These are phyloP conservation scores for Pestalotiopsis sp. DNA, from an alignment of 2,329 filamentous ascomycete species.

Conservation along the genomic window DNA sequence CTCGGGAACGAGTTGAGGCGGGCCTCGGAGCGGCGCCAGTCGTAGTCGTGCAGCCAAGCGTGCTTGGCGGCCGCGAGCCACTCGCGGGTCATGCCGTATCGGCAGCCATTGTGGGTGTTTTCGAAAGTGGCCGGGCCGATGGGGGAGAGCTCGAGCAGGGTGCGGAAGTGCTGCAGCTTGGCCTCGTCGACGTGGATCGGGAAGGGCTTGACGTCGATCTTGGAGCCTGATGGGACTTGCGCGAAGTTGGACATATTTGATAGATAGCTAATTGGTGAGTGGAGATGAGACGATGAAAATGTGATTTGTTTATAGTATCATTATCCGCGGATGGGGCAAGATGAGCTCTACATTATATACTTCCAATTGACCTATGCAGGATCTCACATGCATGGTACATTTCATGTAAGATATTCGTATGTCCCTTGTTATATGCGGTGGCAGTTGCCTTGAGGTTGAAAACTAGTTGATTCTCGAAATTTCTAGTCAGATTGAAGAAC, in stretches of 20 bases:
- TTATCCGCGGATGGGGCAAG: not conserved
- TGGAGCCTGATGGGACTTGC: not conserved
- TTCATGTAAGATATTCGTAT: not conserved
- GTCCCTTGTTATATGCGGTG: not conserved
- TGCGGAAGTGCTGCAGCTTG: conserved; percentile 9
- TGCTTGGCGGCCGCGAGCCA: conserved; percentile 13
- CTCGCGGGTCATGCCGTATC: conserved; percentile 13
- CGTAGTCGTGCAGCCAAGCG: conserved; percentile 6
- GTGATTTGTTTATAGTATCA: not conserved
- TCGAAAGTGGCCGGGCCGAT: conserved; percentile 11
- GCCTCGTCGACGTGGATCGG: not conserved
- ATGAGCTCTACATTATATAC: not conserved
- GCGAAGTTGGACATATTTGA: not conserved
- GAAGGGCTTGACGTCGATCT: not conserved
- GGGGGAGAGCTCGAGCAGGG: conserved; percentile 13
- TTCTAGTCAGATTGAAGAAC: not conserved
- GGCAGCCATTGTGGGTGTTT: conserved; percentile 2
- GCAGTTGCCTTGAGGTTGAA: not conserved
- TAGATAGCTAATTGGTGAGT: not conserved
- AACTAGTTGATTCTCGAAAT: not conserved
- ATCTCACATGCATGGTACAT: not conserved
- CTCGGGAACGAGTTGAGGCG: conserved; percentile 52
- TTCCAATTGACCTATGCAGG: not conserved
- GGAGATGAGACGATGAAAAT: not conserved
- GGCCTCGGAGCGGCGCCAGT: conserved; percentile 44